Percentiles rank a stretch among this genome's conserved stretches.
Conservation (phyloP, 345 rosid genomes). For the Carallia pectinifolia region DNA sequence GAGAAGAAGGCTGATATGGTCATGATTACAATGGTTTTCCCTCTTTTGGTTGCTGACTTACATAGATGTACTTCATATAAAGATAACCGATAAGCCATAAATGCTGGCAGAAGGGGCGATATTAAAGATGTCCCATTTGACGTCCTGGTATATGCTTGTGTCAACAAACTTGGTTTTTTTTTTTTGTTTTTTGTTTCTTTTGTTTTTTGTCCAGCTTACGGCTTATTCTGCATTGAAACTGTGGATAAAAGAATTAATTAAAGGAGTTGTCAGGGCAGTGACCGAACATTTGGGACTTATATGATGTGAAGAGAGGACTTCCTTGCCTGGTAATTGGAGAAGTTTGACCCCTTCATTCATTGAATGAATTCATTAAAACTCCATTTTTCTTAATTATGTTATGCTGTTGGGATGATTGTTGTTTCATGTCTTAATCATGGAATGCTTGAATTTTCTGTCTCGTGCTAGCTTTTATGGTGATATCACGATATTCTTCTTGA, state of each 20-base stretch:
- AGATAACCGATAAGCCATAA: constrained; percentile 73
- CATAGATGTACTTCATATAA: constrained; percentile 76
- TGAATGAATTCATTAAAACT: neutral
- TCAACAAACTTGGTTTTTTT: neutral
- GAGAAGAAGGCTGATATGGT: neutral
- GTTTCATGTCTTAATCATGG: constrained; percentile 27
- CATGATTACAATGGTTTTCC: constrained; percentile 11
- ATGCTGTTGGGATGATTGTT: constrained; percentile 12
- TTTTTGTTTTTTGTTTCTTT: neutral
- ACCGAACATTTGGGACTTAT: constrained; percentile 93
- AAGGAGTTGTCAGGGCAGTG: constrained; percentile 67
- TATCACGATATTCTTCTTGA: constrained; percentile 80
- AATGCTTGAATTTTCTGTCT: constrained; percentile 76
- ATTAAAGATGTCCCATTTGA: constrained; percentile 63
- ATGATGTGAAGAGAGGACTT: constrained; percentile 92
- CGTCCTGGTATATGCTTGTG: constrained; percentile 10
- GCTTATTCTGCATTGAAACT: constrained; percentile 15
- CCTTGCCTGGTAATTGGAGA: constrained; percentile 67
- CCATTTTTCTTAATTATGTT: neutral
- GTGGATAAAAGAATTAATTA: constrained; percentile 62
- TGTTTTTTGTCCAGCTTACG: neutral
- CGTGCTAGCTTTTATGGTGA: constrained; percentile 97
- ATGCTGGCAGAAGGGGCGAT: constrained; percentile 69
- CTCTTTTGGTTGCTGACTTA: constrained; percentile 55
- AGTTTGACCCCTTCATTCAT: neutral